A percentile compares a stretch with the other conserved stretches of the same genome.
Evolutionary conservation across 75 land plant species (phyloP).

Genomic region (Larix kaempferi): DNA sequence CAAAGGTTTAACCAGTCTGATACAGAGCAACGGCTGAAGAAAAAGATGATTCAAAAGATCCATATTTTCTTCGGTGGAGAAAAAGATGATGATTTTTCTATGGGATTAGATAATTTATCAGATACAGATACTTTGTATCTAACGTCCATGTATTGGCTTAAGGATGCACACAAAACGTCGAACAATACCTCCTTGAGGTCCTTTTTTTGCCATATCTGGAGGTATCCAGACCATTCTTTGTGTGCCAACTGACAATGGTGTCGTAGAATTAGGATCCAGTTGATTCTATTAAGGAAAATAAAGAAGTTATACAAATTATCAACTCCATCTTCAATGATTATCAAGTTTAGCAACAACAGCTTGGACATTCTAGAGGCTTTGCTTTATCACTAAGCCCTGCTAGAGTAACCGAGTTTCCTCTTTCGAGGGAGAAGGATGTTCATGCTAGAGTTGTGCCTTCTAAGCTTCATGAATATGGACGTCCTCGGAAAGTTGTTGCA

Average conservation of each 20-base stretch:
- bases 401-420: neutral
- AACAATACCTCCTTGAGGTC: conserved; percentile 36
- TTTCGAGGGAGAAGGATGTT: conserved; percentile 10
- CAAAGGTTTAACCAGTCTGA: conserved; percentile 14
- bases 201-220: conserved; percentile 55
- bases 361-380: neutral
- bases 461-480: neutral
- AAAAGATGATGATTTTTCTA: conserved; percentile 49
- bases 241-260: conserved; percentile 66
- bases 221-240: conserved; percentile 63
- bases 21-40: conserved; percentile 54
- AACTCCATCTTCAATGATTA: conserved; percentile 6
- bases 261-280: conserved; percentile 88
- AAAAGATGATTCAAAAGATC: conserved; percentile 62
- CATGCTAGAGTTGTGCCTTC: conserved; percentile 4
- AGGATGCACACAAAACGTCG: conserved; percentile 17
- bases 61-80: conserved; percentile 48
- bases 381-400: conserved; percentile 18
- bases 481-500: neutral
- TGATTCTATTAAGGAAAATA: conserved; percentile 34
- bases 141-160: conserved; percentile 80
- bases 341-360: neutral
- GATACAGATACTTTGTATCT: conserved; percentile 82
- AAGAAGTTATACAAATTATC: conserved; percentile 26
- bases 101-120: conserved; percentile 55